phyloP scores from a whole-genome alignment of 306 rosid species.

The Arachis stenosperma region DNA sequence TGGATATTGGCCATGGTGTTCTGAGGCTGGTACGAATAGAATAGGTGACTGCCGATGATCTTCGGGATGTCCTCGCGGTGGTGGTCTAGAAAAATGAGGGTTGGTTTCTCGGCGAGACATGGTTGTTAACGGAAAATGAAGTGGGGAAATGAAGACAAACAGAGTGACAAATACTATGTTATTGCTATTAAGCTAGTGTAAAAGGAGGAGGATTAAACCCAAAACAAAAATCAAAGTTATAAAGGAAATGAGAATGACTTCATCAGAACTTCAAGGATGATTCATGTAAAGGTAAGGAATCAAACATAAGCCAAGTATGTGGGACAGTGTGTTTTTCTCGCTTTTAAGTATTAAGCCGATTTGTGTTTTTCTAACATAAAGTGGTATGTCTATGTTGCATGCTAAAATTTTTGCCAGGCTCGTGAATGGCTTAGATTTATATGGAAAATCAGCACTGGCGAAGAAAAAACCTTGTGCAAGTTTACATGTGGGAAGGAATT shows the following conservation, averaged over 20 bases:
- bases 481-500: slow-evolving; percentile 3
- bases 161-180: slow-evolving; percentile 23
- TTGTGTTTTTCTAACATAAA: slow-evolving; percentile 3
- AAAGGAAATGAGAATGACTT: slow-evolving; percentile 71
- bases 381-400: slow-evolving; percentile 16
- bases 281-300: slow-evolving; percentile 78
- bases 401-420: not conserved
- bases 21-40: slow-evolving; percentile 32
- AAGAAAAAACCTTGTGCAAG: not conserved
- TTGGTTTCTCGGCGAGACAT: slow-evolving; percentile 70
- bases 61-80: slow-evolving; percentile 15
- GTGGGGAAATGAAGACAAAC: slow-evolving; percentile 34
- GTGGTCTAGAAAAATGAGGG: slow-evolving; percentile 66
- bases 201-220: slow-evolving; percentile 28
- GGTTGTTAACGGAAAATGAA: slow-evolving; percentile 19
- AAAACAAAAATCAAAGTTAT: slow-evolving; percentile 31
- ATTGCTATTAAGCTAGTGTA: slow-evolving; percentile 44
- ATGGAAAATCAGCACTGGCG: slow-evolving; percentile 14
- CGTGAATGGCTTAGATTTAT: not conserved
- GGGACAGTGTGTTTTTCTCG: slow-evolving; percentile 52
- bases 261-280: slow-evolving; percentile 76
- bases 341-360: slow-evolving; percentile 9
- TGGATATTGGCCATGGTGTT: slow-evolving; percentile 13
- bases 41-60: slow-evolving; percentile 32
- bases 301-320: slow-evolving; percentile 50